These are phyloP conservation scores for Purpureocillium lavendulum DNA, from an alignment of 2,329 filamentous ascomycete genomes.

Conservation along the genomic window DNA sequence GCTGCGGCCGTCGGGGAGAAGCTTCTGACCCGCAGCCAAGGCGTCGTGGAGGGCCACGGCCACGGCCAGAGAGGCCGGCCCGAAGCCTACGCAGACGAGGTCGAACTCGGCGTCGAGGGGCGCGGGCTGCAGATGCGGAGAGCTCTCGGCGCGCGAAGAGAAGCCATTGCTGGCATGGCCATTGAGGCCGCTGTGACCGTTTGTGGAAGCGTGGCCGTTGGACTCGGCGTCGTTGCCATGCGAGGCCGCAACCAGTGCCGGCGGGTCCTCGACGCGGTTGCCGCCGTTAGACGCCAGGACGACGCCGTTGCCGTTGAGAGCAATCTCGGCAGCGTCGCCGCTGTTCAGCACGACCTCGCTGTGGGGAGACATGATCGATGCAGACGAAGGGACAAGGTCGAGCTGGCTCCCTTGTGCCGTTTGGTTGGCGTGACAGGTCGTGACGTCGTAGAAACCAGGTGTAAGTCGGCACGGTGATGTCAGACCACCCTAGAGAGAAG, in stretches of 20 bases:
- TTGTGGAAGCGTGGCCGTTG: not conserved
- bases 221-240: not conserved
- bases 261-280: not conserved
- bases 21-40: constrained; percentile 41
- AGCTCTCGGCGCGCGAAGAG: constrained; percentile 9
- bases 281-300: not conserved
- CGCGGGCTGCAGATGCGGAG: constrained; percentile 36
- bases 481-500: too few species aligned
- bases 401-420: too few species aligned
- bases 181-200: not conserved
- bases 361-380: constrained; percentile 23
- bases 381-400: not conserved
- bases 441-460: not conserved
- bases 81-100: constrained; percentile 85
- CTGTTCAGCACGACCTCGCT: constrained; percentile 22
- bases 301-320: constrained; percentile 6
- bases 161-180: constrained; percentile 1
- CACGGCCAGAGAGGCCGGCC: constrained; percentile 81
- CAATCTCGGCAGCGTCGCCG: constrained; percentile 12
- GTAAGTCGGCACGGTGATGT: too few species aligned
- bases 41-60: constrained; percentile 82
- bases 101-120: constrained; percentile 63
- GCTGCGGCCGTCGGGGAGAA: constrained; percentile 29
- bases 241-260: not conserved
- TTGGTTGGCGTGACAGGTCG: too few species aligned